Evolutionary conservation across 75 land plant genomes (phyloP).

Genomic region (Pinus tabuliformis): DNA sequence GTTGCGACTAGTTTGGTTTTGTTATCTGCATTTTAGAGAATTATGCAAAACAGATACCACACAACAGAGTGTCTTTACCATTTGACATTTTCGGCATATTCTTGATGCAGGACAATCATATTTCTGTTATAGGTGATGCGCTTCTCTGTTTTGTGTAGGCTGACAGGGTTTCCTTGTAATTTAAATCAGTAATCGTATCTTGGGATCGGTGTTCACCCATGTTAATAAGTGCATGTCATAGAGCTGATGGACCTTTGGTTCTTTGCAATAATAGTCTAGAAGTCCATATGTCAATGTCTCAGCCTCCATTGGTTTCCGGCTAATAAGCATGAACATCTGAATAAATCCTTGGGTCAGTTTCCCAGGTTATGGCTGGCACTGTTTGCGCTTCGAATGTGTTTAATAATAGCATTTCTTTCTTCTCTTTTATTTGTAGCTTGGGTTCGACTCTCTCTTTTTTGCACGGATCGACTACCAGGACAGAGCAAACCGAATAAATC

Average conservation of each 20-base stretch:
- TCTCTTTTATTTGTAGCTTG: conserved; percentile 37
- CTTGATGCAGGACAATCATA: not conserved
- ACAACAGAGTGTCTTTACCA: not conserved
- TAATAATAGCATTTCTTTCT: not conserved
- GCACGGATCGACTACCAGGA: conserved; percentile 89
- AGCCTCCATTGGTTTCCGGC: not conserved
- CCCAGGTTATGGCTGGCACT: not conserved
- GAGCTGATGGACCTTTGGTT: not conserved
- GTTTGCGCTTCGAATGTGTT: not conserved
- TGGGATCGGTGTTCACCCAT: not conserved
- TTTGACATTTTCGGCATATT: not conserved
- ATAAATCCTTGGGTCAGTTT: not conserved
- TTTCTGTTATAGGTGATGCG: not conserved
- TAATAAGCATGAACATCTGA: not conserved
- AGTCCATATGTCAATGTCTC: not conserved
- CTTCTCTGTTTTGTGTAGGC: not conserved
- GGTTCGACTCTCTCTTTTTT: conserved; percentile 72
- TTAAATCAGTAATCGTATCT: not conserved
- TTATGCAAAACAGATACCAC: not conserved
- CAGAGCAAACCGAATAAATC: conserved; percentile 45
- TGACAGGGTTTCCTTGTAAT: no score
- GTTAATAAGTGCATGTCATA: not conserved
- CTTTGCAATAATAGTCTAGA: not conserved
- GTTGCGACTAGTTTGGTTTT: not conserved
- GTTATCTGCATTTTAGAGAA: not conserved